Evolutionary conservation across 257 asterid genomes (phyloP), one percentile per base, ranked within the genome.

Genomic region (Jaltomata sinuosa): DNA sequence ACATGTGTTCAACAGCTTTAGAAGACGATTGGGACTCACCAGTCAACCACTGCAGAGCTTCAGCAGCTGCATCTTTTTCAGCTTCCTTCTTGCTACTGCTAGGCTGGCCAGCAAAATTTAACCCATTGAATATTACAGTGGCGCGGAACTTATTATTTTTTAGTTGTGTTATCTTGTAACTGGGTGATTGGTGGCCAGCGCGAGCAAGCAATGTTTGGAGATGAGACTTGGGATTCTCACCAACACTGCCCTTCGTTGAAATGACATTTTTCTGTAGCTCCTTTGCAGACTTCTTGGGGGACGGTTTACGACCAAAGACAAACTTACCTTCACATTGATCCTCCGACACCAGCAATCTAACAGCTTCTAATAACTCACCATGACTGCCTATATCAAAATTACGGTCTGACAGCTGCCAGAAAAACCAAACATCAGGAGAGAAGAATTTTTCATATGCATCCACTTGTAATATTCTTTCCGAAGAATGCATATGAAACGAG

Each of bases 41-140:
- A n/a, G 92, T 92, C 91, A 96, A 88, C 97, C 98, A 93, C 85
- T 85, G 92, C 84, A 96, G 81, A 86, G 98, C 99, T 91, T 91
- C 98, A 19, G 92, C 90, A 83, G 99, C 99, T 38, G 99, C 99
- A 84, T 90, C 97, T 86, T 96, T 94, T 83, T 96, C 99, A 36
- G 99, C 98, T 62, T 93, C 98, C 90, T 94, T 96, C 90, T 96
- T 96, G 90, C 92, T 94, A 80, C 92, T 86, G 55, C 90, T 87
- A 85, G 98, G 92, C 87, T 79, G 92, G 81, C 99, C 99, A 29
- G 61, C 88, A 85, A 96, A 96, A 87, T 94, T 95, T 84, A 96
- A 86, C 76, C 97, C 98, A 74, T 91, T 96, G 88, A 96, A 92
- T 80, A 89, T 62, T 84, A 92, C 97, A 29, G 93, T 92, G 52